These are phyloP conservation scores for Diutina catenulata DNA, from an alignment of 1,139 yeast genomes.

Conservation along the genomic window DNA sequence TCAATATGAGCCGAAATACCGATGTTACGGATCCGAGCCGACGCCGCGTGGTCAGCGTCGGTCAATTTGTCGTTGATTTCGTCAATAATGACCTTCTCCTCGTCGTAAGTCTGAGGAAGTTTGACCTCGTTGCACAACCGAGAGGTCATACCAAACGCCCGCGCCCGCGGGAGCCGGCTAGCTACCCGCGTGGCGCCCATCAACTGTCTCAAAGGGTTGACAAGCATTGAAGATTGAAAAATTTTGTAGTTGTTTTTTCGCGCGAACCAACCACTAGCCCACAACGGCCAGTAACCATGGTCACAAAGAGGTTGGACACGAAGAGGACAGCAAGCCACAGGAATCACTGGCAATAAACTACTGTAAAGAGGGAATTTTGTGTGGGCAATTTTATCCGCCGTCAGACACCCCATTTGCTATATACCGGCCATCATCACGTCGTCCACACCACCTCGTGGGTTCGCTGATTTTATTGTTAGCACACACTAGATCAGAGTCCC, in stretches of 20 bases:
- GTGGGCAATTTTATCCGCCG: background rate
- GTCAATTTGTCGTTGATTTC: constrained; percentile 40
- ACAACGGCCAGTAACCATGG: background rate
- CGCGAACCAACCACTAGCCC: background rate
- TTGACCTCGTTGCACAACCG: background rate
- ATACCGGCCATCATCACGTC: too few relatives aligned
- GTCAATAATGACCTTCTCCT: constrained; percentile 58
- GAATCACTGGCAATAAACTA: background rate
- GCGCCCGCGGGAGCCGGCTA: background rate
- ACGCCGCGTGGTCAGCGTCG: constrained; percentile 43
- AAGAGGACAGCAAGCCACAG: background rate
- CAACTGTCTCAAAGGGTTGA: background rate
- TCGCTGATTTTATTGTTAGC: too few relatives aligned
- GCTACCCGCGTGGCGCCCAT: background rate
- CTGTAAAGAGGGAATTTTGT: background rate
- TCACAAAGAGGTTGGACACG: background rate
- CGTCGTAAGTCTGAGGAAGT: constrained; percentile 39
- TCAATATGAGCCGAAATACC: constrained; percentile 84
- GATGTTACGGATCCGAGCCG: constrained; percentile 69
- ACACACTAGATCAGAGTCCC: too few relatives aligned
- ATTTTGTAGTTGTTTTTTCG: background rate
- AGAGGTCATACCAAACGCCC: constrained; percentile 8
- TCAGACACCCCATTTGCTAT: too few relatives aligned
- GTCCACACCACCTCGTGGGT: too few relatives aligned
- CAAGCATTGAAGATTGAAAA: background rate